A percentile compares a stretch with the other conserved stretches of the same genome.
These are phyloP conservation scores for Prunus dulcis DNA, from an alignment of 306 rosid species.

Conservation along the genomic window DNA sequence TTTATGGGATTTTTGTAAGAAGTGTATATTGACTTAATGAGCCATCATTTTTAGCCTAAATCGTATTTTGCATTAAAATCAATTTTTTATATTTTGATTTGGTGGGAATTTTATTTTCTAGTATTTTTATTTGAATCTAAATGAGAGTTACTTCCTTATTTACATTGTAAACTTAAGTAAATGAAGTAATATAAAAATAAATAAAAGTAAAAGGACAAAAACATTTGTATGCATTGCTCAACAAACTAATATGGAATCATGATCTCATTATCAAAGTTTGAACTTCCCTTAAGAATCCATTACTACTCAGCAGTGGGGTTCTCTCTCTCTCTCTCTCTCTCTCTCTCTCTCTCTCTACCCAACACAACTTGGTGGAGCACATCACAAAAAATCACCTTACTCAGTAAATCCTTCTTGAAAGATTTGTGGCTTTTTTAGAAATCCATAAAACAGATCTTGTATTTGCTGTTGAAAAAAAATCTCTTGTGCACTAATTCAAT, in stretches of 20 bases:
- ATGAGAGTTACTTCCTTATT: no score
- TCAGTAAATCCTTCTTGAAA: not conserved
- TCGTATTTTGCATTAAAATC: no score
- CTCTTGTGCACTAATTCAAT: not conserved
- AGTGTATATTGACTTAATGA: no score
- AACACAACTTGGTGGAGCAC: not conserved
- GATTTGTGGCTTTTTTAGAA: not conserved
- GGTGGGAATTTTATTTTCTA: no score
- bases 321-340: not conserved
- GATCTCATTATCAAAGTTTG: not conserved
- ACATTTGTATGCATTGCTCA: not conserved
- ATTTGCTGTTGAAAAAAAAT: not conserved
- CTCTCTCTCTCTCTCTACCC: not conserved
- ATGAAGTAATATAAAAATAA: no score
- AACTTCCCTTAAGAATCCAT: not conserved
- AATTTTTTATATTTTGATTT: no score
- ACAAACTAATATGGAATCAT: not conserved
- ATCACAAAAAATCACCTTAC: not conserved
- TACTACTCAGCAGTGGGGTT: not conserved
- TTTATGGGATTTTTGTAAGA: no score
- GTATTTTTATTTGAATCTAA: no score
- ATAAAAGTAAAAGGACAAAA: no score
- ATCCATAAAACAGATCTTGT: not conserved
- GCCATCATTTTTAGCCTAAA: no score
- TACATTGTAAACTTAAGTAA: no score